These are phyloP conservation scores for Entomophthora muscae DNA, from an alignment of 371 early-diverging fungal genomes.

Conservation along the genomic window DNA sequence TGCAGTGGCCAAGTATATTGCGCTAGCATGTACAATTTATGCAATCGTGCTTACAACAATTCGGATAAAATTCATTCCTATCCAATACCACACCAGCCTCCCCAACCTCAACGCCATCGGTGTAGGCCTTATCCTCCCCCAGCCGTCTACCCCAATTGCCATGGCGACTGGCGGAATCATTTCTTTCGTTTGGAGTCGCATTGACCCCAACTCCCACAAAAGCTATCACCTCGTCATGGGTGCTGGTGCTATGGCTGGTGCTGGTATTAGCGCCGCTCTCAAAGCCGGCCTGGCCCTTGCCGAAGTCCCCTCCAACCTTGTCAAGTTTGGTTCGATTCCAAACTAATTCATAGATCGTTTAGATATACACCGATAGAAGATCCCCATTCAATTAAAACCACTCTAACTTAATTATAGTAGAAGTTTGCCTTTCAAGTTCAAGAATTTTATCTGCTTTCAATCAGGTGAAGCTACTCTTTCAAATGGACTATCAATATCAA, in stretches of 20 bases:
- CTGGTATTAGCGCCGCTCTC: neutral
- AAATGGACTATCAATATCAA: too few relatives aligned
- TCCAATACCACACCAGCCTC: neutral
- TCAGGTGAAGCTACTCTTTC: too few relatives aligned
- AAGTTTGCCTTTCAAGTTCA: too few relatives aligned
- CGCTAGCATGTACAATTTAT: neutral
- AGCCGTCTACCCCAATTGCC: neutral
- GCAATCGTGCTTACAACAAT: neutral
- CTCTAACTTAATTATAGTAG: too few relatives aligned
- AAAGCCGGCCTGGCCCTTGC: neutral
- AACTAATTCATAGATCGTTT: too few relatives aligned
- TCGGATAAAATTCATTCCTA: neutral
- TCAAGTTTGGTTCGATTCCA: neutral
- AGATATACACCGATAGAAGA: neutral
- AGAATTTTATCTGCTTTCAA: too few relatives aligned
- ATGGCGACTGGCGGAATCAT: neutral
- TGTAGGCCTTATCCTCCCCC: neutral
- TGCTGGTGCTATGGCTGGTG: constrained; percentile 2
- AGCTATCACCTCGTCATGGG: neutral
- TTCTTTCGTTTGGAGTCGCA: neutral
- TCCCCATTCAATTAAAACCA: neutral
- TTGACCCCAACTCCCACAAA: neutral
- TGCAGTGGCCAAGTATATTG: neutral
- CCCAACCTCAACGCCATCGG: constrained; percentile 1
- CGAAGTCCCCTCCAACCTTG: neutral